Conservation (phyloP, 2,329 filamentous ascomycete genomes). For the Cytospora leucostoma region DNA sequence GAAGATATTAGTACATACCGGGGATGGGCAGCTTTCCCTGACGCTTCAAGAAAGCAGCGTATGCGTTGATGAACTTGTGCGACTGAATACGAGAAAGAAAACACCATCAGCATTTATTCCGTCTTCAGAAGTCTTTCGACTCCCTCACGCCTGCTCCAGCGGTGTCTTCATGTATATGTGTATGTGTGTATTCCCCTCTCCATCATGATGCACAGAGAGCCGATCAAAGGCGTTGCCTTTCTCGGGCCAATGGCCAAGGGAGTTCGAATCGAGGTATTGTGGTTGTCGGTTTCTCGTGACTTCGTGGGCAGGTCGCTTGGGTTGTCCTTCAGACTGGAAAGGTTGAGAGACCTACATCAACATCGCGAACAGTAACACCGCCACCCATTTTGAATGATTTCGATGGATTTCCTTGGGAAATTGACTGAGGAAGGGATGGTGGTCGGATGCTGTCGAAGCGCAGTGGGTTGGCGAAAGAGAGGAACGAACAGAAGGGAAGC, state of each 20-base stretch:
- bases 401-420: constrained; percentile 35
- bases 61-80: constrained; percentile 86
- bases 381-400: constrained; percentile 64
- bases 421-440: constrained; percentile 43
- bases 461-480: constrained; percentile 30
- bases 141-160: constrained; percentile 69
- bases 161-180: constrained; percentile 24
- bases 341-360: constrained; percentile 66
- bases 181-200: constrained; percentile 34
- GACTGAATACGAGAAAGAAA: constrained; percentile 57
- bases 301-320: constrained; percentile 23
- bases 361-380: constrained; percentile 81
- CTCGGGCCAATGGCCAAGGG: constrained; percentile 17
- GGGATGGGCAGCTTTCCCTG: constrained; percentile 91
- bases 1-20: constrained; percentile 57
- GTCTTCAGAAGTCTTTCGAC: constrained; percentile 73
- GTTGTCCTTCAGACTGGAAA: constrained; percentile 35
- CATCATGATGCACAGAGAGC: constrained; percentile 20
- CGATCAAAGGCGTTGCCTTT: constrained; percentile 7
- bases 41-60: constrained; percentile 88
- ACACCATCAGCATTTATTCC: constrained; percentile 64
- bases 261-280: constrained; percentile 13
- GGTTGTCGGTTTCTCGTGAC: background rate
- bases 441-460: constrained; percentile 26
- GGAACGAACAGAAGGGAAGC: background rate